phyloP scores from a whole-genome alignment of 768 basidiomycete genomes.

The Collybia nuda region DNA sequence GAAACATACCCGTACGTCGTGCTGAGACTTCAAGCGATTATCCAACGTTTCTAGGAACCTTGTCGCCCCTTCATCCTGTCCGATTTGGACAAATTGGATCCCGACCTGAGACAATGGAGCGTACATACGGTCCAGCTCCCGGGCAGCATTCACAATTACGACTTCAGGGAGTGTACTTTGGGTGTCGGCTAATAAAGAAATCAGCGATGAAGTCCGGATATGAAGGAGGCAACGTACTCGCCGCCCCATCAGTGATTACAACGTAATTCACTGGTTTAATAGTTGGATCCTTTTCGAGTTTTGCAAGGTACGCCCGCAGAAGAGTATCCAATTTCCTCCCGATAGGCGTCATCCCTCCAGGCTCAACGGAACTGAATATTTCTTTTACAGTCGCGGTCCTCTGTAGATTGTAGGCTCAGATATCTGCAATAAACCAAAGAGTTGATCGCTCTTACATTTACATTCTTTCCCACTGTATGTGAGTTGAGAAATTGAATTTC shows the following conservation, averaged over 20 bases:
- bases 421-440: too few species aligned
- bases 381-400: background rate
- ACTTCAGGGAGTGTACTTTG: conserved; percentile 39
- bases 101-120: conserved; percentile 43
- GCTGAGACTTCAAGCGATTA: conserved; percentile 39
- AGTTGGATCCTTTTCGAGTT: background rate
- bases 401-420: too few species aligned
- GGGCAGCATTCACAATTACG: conserved; percentile 40
- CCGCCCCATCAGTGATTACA: conserved; percentile 6
- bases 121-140: conserved; percentile 41
- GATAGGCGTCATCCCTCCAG: background rate
- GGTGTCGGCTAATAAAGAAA: conserved; percentile 2
- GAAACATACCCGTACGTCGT: conserved; percentile 45
- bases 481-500: conserved; percentile 59
- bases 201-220: background rate
- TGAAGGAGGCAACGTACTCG: background rate
- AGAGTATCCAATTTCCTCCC: conserved; percentile 1
- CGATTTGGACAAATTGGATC: conserved; percentile 21
- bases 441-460: too few species aligned
- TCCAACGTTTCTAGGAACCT: conserved; percentile 48
- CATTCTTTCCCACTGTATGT: too few species aligned
- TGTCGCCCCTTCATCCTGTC: conserved; percentile 39
- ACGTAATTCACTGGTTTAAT: conserved; percentile 6
- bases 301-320: background rate
- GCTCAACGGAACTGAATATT: conserved; percentile 2